phyloP scores from a whole-genome alignment of 805 yeast genomes.

The Vanderwaltozyma tropicalis region DNA sequence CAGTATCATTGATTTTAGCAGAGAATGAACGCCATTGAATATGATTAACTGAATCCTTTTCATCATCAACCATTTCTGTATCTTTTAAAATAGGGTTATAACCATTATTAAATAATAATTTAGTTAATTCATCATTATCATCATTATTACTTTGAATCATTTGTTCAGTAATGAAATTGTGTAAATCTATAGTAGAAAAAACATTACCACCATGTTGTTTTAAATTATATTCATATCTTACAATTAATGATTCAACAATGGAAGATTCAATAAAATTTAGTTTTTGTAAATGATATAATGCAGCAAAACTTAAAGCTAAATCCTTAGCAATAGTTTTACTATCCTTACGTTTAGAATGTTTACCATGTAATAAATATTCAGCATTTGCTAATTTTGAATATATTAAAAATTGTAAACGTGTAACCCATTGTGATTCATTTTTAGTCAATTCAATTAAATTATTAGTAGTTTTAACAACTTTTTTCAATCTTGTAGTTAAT shows the following conservation, averaged over 20 bases:
- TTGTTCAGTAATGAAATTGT: conserved; percentile 12
- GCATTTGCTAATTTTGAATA: conserved; percentile 46
- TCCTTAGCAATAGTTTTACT: conserved; percentile 13
- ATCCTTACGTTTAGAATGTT: conserved; percentile 17
- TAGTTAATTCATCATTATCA: conserved; percentile 28
- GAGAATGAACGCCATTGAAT: conserved; percentile 50
- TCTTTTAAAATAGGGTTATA: conserved; percentile 6
- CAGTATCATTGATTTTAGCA: conserved; percentile 60
- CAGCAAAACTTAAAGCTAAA: conserved; percentile 20
- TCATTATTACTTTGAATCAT: conserved; percentile 9
- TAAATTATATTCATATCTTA: conserved; percentile 23
- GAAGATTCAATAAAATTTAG: conserved; percentile 10
- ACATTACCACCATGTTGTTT: conserved; percentile 20
- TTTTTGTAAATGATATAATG: conserved; percentile 13
- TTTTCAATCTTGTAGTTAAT: conserved; percentile 56
- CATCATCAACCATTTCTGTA: too few relatives aligned
- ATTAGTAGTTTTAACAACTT: conserved; percentile 39
- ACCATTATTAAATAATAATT: conserved; percentile 28
- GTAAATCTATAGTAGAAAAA: conserved; percentile 16
- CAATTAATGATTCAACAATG: conserved; percentile 13
- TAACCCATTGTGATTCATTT: conserved; percentile 31
- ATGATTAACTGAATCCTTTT: conserved; percentile 33
- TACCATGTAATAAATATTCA: conserved; percentile 22
- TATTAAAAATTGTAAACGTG: conserved; percentile 30
- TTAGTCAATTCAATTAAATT: conserved; percentile 34